phyloP scores from a whole-genome alignment of 805 yeast species.

The Yarrowia deformans region DNA sequence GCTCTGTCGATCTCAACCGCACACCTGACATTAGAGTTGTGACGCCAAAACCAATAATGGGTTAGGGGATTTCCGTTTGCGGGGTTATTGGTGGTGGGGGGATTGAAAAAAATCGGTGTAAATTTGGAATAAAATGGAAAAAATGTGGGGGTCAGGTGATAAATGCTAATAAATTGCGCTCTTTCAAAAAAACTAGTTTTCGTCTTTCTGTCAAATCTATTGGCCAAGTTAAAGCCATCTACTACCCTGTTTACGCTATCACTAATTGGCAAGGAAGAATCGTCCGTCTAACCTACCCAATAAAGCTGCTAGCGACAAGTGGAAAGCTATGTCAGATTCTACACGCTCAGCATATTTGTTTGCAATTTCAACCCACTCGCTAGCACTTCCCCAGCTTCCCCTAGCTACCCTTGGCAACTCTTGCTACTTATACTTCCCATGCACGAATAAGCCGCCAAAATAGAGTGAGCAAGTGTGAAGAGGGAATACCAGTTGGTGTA shows the following conservation, averaged over 20 bases:
- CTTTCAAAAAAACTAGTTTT: no score
- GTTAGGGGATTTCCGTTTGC: slow-evolving; percentile 16
- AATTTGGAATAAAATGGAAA: no score
- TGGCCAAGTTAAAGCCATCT: background rate
- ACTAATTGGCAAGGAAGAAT: background rate
- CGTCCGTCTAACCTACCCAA: background rate
- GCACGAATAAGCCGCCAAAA: slow-evolving; percentile 35
- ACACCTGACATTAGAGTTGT: background rate
- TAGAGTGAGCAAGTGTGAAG: slow-evolving; percentile 24
- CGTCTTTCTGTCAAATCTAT: no score
- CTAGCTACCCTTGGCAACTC: background rate
- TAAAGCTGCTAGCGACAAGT: background rate
- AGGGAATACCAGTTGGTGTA: background rate
- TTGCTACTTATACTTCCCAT: slow-evolving; percentile 29
- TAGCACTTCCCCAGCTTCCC: background rate
- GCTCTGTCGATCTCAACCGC: background rate
- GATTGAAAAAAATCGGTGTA: background rate
- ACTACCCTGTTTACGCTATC: background rate
- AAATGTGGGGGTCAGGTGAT: background rate
- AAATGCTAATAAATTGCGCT: no score
- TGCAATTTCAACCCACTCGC: no score
- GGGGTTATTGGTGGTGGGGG: slow-evolving; percentile 8
- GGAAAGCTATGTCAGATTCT: background rate
- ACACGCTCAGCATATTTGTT: no score
- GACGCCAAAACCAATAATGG: slow-evolving; percentile 33